A percentile compares a stretch with the other conserved stretches of the same genome.
Evolutionary conservation across 768 basidiomycete species (phyloP).

Genomic region (Tylopilus rubrobrunneus): DNA sequence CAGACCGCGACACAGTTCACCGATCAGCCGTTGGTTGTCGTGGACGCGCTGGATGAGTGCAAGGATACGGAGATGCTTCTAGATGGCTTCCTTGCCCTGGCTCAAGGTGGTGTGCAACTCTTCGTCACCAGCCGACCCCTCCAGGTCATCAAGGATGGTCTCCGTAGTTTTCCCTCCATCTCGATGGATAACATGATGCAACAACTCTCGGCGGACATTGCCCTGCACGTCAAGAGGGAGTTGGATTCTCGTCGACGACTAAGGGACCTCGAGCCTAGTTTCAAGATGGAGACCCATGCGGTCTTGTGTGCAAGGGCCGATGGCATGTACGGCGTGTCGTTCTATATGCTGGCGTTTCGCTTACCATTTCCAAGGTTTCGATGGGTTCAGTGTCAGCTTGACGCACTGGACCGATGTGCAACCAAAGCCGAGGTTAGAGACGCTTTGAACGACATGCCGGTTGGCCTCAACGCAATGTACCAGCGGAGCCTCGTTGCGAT

Average conservation of each 20-base stretch:
- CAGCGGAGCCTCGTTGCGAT: conserved; percentile 16
- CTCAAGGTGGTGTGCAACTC: background rate
- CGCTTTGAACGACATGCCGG: conserved; percentile 14
- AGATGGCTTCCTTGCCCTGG: background rate
- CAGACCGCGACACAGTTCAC: background rate
- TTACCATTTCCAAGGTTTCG: conserved; percentile 1
- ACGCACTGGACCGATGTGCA: conserved; percentile 10
- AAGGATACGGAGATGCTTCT: conserved; percentile 6
- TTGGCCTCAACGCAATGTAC: conserved; percentile 21
- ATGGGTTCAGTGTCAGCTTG: conserved; percentile 22
- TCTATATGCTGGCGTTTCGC: background rate
- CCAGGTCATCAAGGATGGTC: background rate
- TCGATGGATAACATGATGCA: background rate
- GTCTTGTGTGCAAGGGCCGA: background rate
- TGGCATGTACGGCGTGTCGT: background rate
- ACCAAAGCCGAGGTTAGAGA: conserved; percentile 6
- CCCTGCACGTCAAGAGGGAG: background rate
- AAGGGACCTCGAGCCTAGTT: background rate
- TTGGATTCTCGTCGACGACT: background rate
- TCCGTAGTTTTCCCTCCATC: background rate
- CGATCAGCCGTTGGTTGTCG: conserved; percentile 6
- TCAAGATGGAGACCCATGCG: background rate
- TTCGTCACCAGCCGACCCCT: background rate
- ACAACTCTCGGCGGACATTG: background rate
- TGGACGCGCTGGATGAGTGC: conserved; percentile 24